A percentile compares a stretch with the other conserved stretches of the same genome.
These are phyloP conservation scores for Ceratocystis cacaofunesta DNA, from an alignment of 2,329 filamentous ascomycete species.

Conservation along the genomic window DNA sequence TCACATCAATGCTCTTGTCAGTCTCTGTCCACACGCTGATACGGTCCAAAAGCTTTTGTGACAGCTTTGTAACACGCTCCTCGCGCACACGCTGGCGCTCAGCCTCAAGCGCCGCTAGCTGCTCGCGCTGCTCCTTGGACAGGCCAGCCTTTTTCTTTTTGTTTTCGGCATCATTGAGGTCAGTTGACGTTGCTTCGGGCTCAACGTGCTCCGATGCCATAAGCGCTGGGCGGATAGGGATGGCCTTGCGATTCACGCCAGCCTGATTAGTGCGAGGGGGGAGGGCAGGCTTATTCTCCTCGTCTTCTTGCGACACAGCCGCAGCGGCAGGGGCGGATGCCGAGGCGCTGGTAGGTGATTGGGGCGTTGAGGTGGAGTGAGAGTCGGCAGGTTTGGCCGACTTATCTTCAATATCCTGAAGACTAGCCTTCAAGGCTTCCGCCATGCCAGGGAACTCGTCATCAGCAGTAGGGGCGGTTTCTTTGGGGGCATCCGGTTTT, in stretches of 20 bases:
- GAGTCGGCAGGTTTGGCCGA: conserved; percentile 16
- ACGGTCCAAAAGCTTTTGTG: conserved; percentile 74
- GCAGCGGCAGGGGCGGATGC: conserved; percentile 25
- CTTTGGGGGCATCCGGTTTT: conserved; percentile 32
- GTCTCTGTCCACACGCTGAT: conserved; percentile 95
- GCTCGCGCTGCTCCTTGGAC: conserved; percentile 83
- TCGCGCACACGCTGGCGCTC: conserved; percentile 74
- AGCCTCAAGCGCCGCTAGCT: conserved; percentile 72
- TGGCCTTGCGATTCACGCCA: conserved; percentile 31
- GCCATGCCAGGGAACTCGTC: conserved; percentile 43
- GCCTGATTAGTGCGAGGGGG: conserved; percentile 4
- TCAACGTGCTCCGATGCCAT: conserved; percentile 71
- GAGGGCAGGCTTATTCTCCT: background rate
- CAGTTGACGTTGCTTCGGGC: conserved; percentile 45
- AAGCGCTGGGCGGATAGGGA: conserved; percentile 70
- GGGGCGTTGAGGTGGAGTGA: conserved; percentile 17
- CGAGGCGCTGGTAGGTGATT: conserved; percentile 24
- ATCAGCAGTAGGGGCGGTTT: conserved; percentile 23
- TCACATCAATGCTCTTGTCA: conserved; percentile 75
- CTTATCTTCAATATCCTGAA: conserved; percentile 27
- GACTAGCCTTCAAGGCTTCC: conserved; percentile 41
- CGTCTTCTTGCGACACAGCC: background rate
- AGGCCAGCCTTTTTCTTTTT: conserved; percentile 82
- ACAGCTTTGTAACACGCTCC: conserved; percentile 74
- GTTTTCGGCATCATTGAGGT: conserved; percentile 44